phyloP scores from a whole-genome alignment of 495 filamentous ascomycete genomes.

The Parathielavia hyrcaniae region DNA sequence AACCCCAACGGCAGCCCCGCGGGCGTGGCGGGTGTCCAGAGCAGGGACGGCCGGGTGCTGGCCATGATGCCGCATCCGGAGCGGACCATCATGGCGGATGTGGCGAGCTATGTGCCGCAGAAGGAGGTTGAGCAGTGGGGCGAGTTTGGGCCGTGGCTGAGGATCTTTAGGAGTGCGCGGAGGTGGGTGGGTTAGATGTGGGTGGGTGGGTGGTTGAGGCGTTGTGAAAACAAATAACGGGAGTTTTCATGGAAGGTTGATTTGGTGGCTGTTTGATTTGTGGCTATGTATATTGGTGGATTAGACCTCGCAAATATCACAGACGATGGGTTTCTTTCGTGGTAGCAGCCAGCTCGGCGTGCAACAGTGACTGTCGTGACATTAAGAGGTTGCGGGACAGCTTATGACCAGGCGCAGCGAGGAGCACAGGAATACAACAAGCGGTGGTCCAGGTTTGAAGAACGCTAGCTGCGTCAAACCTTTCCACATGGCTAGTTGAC shows the following conservation, averaged over 20 bases:
- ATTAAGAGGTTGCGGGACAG: too few species aligned
- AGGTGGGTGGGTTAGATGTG: conserved; percentile 66
- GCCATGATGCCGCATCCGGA: conserved; percentile 98
- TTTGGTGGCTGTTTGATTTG: not conserved
- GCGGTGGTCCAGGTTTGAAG: too few species aligned
- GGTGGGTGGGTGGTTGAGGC: not conserved
- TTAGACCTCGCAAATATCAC: not conserved
- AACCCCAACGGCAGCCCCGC: conserved; percentile 91
- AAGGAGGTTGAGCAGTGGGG: conserved; percentile 65
- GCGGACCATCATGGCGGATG: conserved; percentile 77
- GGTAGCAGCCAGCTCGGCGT: too few species aligned
- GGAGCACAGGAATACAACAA: too few species aligned
- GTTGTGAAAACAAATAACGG: conserved; percentile 7
- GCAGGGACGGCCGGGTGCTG: conserved; percentile 74
- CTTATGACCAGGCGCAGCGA: too few species aligned
- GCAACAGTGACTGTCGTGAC: too few species aligned
- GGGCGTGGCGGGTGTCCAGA: conserved; percentile 79
- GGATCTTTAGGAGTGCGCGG: conserved; percentile 72
- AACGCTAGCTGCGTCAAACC: too few species aligned
- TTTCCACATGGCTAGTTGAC: not conserved
- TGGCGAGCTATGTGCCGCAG: conserved; percentile 67
- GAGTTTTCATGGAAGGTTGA: not conserved
- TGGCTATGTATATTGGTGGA: not conserved
- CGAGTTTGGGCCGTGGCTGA: conserved; percentile 82
- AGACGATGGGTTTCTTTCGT: not conserved